phyloP scores from a whole-genome alignment of 495 filamentous ascomycete genomes.

The Aspergillus indologenus region DNA sequence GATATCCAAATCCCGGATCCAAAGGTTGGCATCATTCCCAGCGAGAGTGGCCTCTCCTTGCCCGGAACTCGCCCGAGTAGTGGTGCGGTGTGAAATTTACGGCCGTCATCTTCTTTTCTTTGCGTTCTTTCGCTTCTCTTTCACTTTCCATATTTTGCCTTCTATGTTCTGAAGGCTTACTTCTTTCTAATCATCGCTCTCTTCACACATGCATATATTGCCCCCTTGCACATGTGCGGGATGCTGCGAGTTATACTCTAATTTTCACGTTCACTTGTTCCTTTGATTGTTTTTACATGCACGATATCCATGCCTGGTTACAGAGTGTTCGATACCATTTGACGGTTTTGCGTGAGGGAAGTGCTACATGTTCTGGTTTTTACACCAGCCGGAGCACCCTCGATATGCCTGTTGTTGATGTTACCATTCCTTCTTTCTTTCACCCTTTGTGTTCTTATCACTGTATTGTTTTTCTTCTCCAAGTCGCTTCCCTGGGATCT shows the following conservation, averaged over 20 bases:
- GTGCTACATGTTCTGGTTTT: not conserved
- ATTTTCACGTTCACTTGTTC: not conserved
- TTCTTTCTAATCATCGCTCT: conserved; percentile 5
- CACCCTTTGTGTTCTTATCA: conserved; percentile 15
- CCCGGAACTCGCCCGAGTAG: conserved; percentile 42
- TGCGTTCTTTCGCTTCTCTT: no score
- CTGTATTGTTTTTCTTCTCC: conserved; percentile 4
- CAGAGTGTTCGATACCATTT: not conserved
- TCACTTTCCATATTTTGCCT: conserved; percentile 14
- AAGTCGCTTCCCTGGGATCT: not conserved
- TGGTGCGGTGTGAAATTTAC: conserved; percentile 16
- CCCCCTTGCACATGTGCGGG: not conserved
- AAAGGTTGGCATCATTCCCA: conserved; percentile 55
- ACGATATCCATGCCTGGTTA: not conserved
- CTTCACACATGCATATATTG: not conserved
- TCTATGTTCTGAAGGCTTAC: conserved; percentile 20
- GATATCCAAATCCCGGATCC: conserved; percentile 86
- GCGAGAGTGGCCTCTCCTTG: conserved; percentile 34
- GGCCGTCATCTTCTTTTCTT: conserved; percentile 10
- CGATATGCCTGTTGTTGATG: conserved; percentile 7
- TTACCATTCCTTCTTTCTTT: conserved; percentile 13
- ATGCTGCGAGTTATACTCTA: not conserved
- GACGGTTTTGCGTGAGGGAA: not conserved
- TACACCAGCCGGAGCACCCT: not conserved
- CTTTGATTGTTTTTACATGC: not conserved